Evolutionary conservation across 306 rosid genomes (phyloP).

Genomic region (Sindora glabra): DNA sequence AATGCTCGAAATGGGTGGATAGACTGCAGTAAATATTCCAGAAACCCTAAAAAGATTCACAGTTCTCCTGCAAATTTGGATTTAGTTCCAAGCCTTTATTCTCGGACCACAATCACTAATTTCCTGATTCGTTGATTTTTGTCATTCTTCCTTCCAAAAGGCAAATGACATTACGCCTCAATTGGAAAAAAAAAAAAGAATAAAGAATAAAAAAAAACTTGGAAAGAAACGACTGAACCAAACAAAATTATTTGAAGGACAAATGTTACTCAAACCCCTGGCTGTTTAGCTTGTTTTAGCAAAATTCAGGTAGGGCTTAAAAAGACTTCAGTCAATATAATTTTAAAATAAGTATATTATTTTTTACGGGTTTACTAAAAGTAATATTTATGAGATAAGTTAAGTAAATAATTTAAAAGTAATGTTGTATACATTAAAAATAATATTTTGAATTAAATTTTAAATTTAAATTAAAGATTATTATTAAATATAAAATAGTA

Average conservation of each 20-base stretch:
- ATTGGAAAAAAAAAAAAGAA: background rate
- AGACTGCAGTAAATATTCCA: background rate
- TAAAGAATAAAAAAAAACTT: background rate
- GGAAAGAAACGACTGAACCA: background rate
- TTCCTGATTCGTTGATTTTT: slow-evolving; percentile 19
- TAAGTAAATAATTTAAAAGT: no score
- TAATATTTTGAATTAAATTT: no score
- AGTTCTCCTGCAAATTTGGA: background rate
- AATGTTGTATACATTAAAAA: no score
- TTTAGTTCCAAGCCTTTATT: slow-evolving; percentile 7
- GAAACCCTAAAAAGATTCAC: slow-evolving; percentile 34
- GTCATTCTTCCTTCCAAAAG: background rate
- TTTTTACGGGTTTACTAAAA: no score
- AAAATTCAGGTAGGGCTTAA: background rate
- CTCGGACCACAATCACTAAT: slow-evolving; percentile 7
- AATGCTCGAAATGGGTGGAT: background rate
- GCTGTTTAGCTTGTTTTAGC: slow-evolving; percentile 13
- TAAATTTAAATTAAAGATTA: no score
- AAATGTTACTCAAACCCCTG: background rate
- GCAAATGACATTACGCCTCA: slow-evolving; percentile 17
- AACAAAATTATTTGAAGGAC: background rate
- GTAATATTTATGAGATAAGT: no score
- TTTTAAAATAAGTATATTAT: no score
- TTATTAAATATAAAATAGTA: no score
- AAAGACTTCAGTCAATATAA: background rate